A percentile compares a stretch with the other conserved stretches of the same genome.
Conservation (phyloP, 768 basidiomycete species). For the Agaricus bisporus region DNA sequence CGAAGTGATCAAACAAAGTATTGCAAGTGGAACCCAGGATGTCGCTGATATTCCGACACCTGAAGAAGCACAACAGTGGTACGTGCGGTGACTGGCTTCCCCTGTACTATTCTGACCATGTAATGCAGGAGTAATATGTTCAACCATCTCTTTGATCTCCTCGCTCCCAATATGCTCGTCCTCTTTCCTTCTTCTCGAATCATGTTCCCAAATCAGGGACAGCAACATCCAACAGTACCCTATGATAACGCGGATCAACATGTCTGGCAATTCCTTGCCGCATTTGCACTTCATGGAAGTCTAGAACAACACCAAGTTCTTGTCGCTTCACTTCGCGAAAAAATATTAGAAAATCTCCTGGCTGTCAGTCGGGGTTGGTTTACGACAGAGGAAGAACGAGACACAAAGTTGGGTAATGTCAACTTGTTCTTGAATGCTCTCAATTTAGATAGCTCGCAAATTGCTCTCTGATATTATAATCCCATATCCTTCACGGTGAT, state of each 20-base stretch:
- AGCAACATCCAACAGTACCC: conserved; percentile 29
- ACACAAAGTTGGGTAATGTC: conserved; percentile 83
- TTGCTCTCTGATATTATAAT: conserved; percentile 38
- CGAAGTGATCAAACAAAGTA: conserved; percentile 82
- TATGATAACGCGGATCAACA: conserved; percentile 77
- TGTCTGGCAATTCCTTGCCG: conserved; percentile 93
- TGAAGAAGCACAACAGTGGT: conserved; percentile 79
- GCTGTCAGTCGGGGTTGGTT: conserved; percentile 74
- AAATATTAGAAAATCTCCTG: conserved; percentile 86
- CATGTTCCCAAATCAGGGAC: conserved; percentile 26
- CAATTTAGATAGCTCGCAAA: conserved; percentile 64
- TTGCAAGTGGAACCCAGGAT: conserved; percentile 42
- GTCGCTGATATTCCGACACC: conserved; percentile 48
- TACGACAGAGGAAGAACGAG: conserved; percentile 64
- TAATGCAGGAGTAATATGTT: conserved; percentile 75
- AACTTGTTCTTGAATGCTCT: conserved; percentile 86
- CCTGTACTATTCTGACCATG: conserved; percentile 6
- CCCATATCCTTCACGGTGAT: conserved; percentile 1
- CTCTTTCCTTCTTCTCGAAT: conserved; percentile 90
- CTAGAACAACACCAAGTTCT: conserved; percentile 85
- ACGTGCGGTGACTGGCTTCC: conserved; percentile 10
- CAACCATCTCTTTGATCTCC: conserved; percentile 76
- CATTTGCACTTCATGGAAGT: conserved; percentile 78
- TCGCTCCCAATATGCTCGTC: conserved; percentile 67
- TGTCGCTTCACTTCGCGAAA: conserved; percentile 82